phyloP scores from a whole-genome alignment of 345 rosid genomes.

The Citrus reticulata region DNA sequence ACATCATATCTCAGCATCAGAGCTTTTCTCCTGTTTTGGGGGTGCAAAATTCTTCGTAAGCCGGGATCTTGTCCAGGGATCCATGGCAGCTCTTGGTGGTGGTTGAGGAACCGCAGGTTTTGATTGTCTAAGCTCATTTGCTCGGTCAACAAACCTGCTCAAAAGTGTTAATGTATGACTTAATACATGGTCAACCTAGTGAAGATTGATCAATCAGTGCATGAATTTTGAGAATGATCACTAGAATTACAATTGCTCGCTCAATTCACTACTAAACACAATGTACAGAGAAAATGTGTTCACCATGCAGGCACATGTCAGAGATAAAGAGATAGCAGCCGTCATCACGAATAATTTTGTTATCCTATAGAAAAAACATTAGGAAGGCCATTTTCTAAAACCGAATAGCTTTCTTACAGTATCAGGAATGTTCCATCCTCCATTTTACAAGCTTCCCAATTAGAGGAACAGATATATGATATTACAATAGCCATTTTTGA shows the following conservation, averaged over 20 bases:
- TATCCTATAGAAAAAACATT: background rate
- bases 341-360: background rate
- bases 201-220: background rate
- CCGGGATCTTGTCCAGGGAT: conserved; percentile 83
- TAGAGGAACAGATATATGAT: background rate
- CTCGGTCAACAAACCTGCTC: conserved; percentile 83
- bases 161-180: background rate
- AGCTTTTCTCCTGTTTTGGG: conserved; percentile 65
- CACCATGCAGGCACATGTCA: background rate
- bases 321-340: background rate
- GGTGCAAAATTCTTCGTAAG: conserved; percentile 74
- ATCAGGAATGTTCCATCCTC: background rate
- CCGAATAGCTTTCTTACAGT: background rate
- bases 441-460: background rate
- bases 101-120: conserved; percentile 74
- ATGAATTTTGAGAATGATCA: background rate
- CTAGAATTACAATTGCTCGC: background rate
- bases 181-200: background rate
- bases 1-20: conserved; percentile 42
- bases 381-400: background rate
- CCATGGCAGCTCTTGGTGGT: conserved; percentile 57
- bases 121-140: conserved; percentile 83
- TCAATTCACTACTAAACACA: background rate
- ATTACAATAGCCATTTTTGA: background rate
- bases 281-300: background rate